Evolutionary conservation across 2,329 filamentous ascomycete species (phyloP).

Genomic region (Nigrograna mackinnonii): DNA sequence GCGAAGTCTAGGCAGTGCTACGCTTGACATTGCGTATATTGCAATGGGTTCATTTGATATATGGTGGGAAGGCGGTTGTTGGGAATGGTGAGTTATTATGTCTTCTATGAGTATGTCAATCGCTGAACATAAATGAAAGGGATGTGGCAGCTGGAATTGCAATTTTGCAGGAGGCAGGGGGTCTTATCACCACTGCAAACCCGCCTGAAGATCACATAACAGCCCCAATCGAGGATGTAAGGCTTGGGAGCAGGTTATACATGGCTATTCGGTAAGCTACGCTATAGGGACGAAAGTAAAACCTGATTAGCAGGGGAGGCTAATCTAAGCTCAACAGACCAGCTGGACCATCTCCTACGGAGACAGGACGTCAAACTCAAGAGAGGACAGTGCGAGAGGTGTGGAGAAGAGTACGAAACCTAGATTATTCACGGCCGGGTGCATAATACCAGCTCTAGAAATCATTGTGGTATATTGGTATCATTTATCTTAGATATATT

Average conservation of each 20-base stretch:
- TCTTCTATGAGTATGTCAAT: neutral
- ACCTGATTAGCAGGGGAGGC: neutral
- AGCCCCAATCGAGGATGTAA: slow-evolving; percentile 61
- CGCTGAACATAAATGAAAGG: slow-evolving; percentile 42
- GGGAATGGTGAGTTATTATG: slow-evolving; percentile 67
- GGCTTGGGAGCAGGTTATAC: slow-evolving; percentile 70
- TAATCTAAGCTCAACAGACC: slow-evolving; percentile 51
- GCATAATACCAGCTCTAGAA: slow-evolving; percentile 39
- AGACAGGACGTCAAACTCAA: slow-evolving; percentile 69
- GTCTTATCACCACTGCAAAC: slow-evolving; percentile 74
- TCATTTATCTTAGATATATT: slow-evolving; percentile 5
- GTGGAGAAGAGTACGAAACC: slow-evolving; percentile 67
- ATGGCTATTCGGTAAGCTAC: slow-evolving; percentile 64
- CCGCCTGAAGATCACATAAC: slow-evolving; percentile 60
- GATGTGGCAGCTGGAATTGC: slow-evolving; percentile 78
- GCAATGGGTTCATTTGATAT: slow-evolving; percentile 78
- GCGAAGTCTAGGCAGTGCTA: slow-evolving; percentile 71
- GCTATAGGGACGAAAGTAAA: neutral
- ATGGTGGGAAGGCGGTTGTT: slow-evolving; percentile 82
- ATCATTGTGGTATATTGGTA: neutral
- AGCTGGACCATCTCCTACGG: slow-evolving; percentile 62
- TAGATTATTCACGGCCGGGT: slow-evolving; percentile 71
- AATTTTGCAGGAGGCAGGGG: slow-evolving; percentile 73
- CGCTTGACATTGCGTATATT: slow-evolving; percentile 73
- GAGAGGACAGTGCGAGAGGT: slow-evolving; percentile 73